Conservation (phyloP, 768 basidiomycete genomes). For the Exsudoporus frostii region DNA sequence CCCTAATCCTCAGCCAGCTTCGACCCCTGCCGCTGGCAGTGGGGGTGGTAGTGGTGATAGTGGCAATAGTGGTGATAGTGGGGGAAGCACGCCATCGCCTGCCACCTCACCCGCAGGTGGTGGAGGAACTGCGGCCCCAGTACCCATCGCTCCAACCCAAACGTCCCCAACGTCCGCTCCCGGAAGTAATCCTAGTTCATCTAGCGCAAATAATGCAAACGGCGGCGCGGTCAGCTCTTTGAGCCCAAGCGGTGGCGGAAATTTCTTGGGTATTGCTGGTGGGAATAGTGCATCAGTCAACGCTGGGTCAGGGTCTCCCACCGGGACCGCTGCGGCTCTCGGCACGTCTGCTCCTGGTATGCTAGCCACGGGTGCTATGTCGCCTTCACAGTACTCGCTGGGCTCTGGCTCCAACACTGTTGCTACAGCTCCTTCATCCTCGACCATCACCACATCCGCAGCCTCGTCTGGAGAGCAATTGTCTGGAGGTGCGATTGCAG, state of each 20-base stretch:
- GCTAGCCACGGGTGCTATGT: not conserved
- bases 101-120: not conserved
- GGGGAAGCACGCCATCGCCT: not conserved
- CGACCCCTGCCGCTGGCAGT: not conserved
- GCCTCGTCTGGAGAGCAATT: conserved; percentile 28
- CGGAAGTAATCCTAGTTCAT: not conserved
- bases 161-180: not conserved
- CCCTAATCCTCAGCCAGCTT: conserved; percentile 1
- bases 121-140: not conserved
- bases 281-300: not conserved
- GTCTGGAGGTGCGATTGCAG: conserved; percentile 48
- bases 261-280: not conserved
- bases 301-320: not conserved
- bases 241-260: not conserved
- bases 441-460: conserved; percentile 8
- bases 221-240: not conserved
- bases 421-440: conserved; percentile 11
- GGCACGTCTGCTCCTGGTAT: not conserved
- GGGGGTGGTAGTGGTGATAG: not conserved
- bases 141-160: not conserved
- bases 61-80: not conserved
- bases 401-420: conserved; percentile 10
- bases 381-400: conserved; percentile 1
- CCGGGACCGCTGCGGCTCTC: not conserved
- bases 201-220: not conserved